A percentile compares a stretch with the other conserved stretches of the same genome.
phyloP scores from a whole-genome alignment of 2,329 filamentous ascomycete species.

The Aspergillus quadricinctus region DNA sequence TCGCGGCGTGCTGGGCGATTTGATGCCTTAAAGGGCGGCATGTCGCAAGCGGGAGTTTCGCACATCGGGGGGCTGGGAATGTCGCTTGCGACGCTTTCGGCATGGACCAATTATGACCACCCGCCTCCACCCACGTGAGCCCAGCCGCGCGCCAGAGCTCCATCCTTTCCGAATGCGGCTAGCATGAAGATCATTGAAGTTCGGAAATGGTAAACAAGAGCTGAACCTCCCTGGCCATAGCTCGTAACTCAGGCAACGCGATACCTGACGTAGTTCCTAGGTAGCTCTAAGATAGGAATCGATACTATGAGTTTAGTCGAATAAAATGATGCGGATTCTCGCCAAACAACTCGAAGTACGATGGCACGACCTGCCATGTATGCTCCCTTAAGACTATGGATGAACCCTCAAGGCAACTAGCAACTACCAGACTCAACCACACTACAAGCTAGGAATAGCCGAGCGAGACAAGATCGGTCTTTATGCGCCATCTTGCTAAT shows the following conservation, averaged over 20 bases:
- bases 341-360: not conserved
- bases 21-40: slow-evolving; percentile 22
- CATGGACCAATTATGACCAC: slow-evolving; percentile 17
- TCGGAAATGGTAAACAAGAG: slow-evolving; percentile 18
- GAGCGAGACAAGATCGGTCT: not conserved
- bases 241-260: slow-evolving; percentile 20
- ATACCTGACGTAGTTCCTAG: not conserved
- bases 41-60: slow-evolving; percentile 15
- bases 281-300: not conserved
- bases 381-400: not conserved
- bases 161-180: slow-evolving; percentile 9
- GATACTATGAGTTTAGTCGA: not conserved
- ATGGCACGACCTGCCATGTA: not conserved
- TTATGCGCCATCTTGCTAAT: not conserved
- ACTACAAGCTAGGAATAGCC: not conserved
- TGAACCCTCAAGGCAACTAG: not conserved
- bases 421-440: not conserved
- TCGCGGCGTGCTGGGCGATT: slow-evolving; percentile 8
- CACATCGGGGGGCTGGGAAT: slow-evolving; percentile 21
- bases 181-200: slow-evolving; percentile 8
- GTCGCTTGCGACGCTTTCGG: slow-evolving; percentile 13
- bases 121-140: slow-evolving; percentile 20
- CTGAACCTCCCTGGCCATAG: slow-evolving; percentile 8
- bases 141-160: slow-evolving; percentile 21
- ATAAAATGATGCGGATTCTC: not conserved